Base-by-base conservation (phyloP, 2,329 filamentous ascomycete species). In the Colletotrichum eleusines region DNA sequence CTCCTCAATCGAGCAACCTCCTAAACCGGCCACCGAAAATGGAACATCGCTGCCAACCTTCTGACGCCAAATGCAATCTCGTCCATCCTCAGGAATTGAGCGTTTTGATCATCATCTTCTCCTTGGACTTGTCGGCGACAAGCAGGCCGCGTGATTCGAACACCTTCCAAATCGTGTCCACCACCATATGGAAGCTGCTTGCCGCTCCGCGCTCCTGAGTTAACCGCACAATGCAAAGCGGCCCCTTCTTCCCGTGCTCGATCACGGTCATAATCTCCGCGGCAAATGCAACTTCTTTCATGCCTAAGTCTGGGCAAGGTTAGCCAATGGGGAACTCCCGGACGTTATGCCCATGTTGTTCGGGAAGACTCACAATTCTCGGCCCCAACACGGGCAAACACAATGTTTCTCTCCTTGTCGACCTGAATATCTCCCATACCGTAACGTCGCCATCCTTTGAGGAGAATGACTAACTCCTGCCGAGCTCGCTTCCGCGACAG, bases 171-270 rank as follows among this genome's bases (percentile, higher is more conserved):
- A 98, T 85, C 3, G 92, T 92, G 70, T 94, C 92, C 33, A 97
- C 88, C 12, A 97, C 92, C 77, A 90, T 91, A 78, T 94, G 88
- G 82, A 98, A 97, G 75, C 92, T 96, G 76, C 92, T 96, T 46
- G 94, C 94, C 1, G 95, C 95, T n/a, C 95, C 96, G 69, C 91
- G 91, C 77, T 96, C 94, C 77, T 98, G 95, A 1, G 93, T 95
- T 79, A 98, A 94, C 44, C 94, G 91, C 38, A 93, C 90, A 74
- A 98, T 90, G 79, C 92, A 93, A 64, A 98, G 87, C 57, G 91
- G 91, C 55, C 89, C 90, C 73, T 90, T 91, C 76, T 89, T 91
- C 58, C 93, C 93, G 77, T 96, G 92, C 82, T 97, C 93, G 72
- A 97, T 92, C 46, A 97, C 92, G 1, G 92, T 94, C 83, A 97